Base-by-base conservation (phyloP, 352 stramenopile species). In the Blastocystis sp. region DNA sequence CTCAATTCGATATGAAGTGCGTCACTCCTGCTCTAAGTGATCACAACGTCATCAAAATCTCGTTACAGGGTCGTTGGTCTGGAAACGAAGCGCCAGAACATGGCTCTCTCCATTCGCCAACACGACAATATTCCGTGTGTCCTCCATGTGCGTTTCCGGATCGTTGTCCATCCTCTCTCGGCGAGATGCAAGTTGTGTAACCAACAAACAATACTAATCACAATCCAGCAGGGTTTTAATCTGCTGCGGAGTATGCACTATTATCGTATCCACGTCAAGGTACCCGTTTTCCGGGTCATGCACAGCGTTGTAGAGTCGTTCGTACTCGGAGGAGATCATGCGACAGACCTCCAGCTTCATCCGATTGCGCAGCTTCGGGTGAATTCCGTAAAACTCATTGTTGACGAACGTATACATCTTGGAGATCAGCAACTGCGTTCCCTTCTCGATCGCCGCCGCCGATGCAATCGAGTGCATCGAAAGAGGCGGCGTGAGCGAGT, bases 211-310 rank as follows among this genome's bases (percentile, higher is more conserved):
- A 9, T 32, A n/a, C 14, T 24, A 71, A 57, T 78, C 67, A 78
- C 67, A 78, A 29, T 78, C 67, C 16, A 78, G 67, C 21, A 78
- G 53, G 8, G 67, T 78, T 65, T 64, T 57, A 24, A 78, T 78
- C 53, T 78, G 67, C 36, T 78, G 46, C 4, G 67, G 67, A 14
- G 67, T 78, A 24, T 78, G 67, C n/a, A 78, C 9, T 29, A 78
- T 78, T 14, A 78, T 56, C 32, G 46, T 34, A 27, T 78, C 67
- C 46, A 64, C 46, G 24, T 64, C 67, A 24, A 78, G 73, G 53
- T 78, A 78, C 7, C 67, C 67, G n/a, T 78, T 78, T n/a, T 78
- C 14, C 27, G 67, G 67, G 24, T 78, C 67, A 29, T 78, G 67
- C 8, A 78, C 53, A 16, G 67, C 67, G 29, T 54, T 78, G 36